Evolutionary conservation across 192 early-diverging fungal genomes (phyloP).

Genomic region (Oehlia diaphana): DNA sequence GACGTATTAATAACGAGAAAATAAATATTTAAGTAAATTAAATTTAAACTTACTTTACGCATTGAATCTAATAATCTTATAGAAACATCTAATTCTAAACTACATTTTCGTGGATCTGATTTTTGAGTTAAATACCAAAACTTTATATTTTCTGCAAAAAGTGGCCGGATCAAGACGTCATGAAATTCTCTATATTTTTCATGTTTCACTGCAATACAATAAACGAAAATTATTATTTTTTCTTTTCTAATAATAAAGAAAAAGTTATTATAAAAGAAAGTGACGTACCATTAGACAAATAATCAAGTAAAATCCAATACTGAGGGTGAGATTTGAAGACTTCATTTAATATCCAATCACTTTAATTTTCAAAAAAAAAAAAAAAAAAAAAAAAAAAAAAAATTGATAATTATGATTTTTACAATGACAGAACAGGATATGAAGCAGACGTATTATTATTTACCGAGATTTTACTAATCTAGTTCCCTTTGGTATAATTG

Average conservation of each 20-base stretch:
- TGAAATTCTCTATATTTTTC: background rate
- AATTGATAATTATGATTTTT: background rate
- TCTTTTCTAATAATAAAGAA: background rate
- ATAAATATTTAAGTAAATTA: background rate
- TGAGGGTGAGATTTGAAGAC: background rate
- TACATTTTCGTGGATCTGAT: background rate
- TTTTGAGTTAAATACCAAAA: slow-evolving; percentile 15
- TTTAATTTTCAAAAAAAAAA: background rate
- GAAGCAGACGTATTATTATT: background rate
- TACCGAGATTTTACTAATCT: background rate
- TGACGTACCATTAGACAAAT: background rate
- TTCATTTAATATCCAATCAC: background rate
- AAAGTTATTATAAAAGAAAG: too few relatives aligned
- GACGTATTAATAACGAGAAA: background rate
- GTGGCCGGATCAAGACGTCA: background rate
- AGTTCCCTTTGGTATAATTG: slow-evolving; percentile 7
- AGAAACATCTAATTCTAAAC: slow-evolving; percentile 2
- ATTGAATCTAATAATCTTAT: slow-evolving; percentile 1
- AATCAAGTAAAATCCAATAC: background rate
- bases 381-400: background rate
- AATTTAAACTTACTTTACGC: background rate
- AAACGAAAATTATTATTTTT: background rate
- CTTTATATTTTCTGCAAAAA: slow-evolving; percentile 1
- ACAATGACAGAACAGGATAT: background rate
- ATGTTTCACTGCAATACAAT: background rate